phyloP scores from a whole-genome alignment of 306 rosid species.

The Albizia julibrissin region DNA sequence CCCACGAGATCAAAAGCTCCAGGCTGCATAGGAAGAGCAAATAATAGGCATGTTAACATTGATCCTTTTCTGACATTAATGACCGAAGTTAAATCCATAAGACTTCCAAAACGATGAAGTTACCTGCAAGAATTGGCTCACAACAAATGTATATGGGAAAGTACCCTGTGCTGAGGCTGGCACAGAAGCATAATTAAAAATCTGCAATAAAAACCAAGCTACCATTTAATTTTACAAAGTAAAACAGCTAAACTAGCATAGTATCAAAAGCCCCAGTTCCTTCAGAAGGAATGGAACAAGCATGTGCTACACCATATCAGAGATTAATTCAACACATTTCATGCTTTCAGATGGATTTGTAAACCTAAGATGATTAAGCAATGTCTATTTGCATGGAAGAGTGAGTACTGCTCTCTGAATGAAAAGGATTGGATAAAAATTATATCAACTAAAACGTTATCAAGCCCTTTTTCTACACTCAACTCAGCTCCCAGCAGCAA shows the following conservation, averaged over 20 bases:
- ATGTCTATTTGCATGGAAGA: background rate
- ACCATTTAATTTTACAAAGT: conserved; percentile 13
- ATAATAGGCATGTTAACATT: conserved; percentile 9
- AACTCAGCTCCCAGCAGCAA: background rate
- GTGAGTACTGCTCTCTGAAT: background rate
- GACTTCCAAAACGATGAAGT: conserved; percentile 7
- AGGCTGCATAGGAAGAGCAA: conserved; percentile 57
- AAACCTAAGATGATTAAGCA: conserved; percentile 17
- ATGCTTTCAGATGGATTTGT: conserved; percentile 1
- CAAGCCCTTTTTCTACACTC: conserved; percentile 2
- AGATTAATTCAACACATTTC: background rate
- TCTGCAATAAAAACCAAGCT: conserved; percentile 46
- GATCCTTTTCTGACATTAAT: conserved; percentile 13
- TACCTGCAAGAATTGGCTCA: conserved; percentile 96
- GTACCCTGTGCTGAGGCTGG: conserved; percentile 82
- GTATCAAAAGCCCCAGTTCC: background rate
- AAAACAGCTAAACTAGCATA: background rate
- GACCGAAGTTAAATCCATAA: conserved; percentile 1
- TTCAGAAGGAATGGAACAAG: conserved; percentile 8
- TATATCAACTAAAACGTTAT: background rate
- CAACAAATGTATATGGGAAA: conserved; percentile 82
- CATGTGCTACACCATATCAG: background rate
- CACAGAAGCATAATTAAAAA: conserved; percentile 71
- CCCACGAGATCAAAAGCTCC: conserved; percentile 94
- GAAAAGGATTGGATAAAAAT: background rate